Percentiles rank a stretch among this genome's conserved stretches.
Conservation (phyloP, 352 stramenopile genomes). For the Pythium oligandrum region DNA sequence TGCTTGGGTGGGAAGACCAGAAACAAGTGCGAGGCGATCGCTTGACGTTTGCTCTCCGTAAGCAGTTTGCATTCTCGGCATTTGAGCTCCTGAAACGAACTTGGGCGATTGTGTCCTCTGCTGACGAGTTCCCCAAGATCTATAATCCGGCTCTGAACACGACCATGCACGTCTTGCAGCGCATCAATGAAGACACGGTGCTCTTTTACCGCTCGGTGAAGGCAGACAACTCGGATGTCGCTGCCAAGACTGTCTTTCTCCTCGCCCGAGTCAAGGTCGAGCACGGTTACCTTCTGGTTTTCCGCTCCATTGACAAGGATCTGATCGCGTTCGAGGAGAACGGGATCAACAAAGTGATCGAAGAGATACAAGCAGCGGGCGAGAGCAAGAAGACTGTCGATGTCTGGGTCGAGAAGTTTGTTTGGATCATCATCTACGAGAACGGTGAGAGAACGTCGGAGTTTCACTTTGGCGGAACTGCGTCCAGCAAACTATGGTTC, state of each 20-base stretch:
- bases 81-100: slow-evolving; percentile 4
- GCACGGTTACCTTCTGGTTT: slow-evolving; percentile 5
- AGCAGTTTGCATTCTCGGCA: slow-evolving; percentile 2
- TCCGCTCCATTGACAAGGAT: slow-evolving; percentile 5
- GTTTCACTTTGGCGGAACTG: too few relatives aligned
- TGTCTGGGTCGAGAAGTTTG: too few relatives aligned
- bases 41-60: slow-evolving; percentile 9
- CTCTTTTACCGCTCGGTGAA: slow-evolving; percentile 8
- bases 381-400: too few relatives aligned
- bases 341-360: neutral
- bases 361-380: neutral
- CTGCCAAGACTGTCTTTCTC: slow-evolving; percentile 5
- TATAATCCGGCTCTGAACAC: slow-evolving; percentile 8
- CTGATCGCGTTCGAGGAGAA: slow-evolving; percentile 3
- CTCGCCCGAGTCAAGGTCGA: slow-evolving; percentile 2
- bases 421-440: too few relatives aligned
- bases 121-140: slow-evolving; percentile 2
- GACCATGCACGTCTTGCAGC: slow-evolving; percentile 3
- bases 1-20: slow-evolving; percentile 10
- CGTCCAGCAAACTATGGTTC: too few relatives aligned
- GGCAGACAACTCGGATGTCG: neutral
- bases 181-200: slow-evolving; percentile 6
- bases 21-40: neutral
- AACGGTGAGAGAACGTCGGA: too few relatives aligned
- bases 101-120: slow-evolving; percentile 5